Conservation (phyloP, 768 basidiomycete species). For the Termitomyces sp. region DNA sequence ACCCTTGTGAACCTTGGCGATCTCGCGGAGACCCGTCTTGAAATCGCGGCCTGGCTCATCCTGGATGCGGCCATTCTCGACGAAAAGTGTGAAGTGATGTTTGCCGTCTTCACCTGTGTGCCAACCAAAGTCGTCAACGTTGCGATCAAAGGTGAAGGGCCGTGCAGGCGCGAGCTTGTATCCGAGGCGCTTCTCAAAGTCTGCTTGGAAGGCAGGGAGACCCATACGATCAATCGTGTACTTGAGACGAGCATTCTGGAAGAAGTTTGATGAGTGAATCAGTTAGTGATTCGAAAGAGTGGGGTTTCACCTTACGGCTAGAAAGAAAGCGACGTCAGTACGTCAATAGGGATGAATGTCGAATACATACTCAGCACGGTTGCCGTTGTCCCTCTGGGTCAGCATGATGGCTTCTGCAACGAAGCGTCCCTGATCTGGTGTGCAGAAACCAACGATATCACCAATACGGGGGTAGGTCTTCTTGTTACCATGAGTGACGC, state of each 20-base stretch:
- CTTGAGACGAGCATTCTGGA: conserved; percentile 82
- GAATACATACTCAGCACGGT: conserved; percentile 78
- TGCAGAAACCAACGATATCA: conserved; percentile 90
- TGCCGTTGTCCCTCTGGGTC: conserved; percentile 92
- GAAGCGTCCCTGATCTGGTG: conserved; percentile 73
- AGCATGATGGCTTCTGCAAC: conserved; percentile 94
- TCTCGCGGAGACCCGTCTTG: conserved; percentile 89
- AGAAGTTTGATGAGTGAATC: conserved; percentile 3
- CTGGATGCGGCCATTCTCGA: conserved; percentile 97
- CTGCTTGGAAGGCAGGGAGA: conserved; percentile 76
- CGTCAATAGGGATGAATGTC: background rate
- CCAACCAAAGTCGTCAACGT: conserved; percentile 96
- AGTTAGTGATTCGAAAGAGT: background rate
- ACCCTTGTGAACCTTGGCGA: conserved; percentile 93
- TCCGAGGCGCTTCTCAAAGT: conserved; percentile 87
- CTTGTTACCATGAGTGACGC: conserved; percentile 98
- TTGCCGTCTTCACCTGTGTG: conserved; percentile 78
- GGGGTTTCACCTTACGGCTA: conserved; percentile 48
- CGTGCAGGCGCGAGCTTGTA: conserved; percentile 70
- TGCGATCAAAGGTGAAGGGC: conserved; percentile 77
- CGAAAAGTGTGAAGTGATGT: conserved; percentile 89
- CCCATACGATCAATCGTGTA: conserved; percentile 98
- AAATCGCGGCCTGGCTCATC: conserved; percentile 87
- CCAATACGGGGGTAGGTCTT: conserved; percentile 94
- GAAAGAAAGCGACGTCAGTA: conserved; percentile 2